phyloP scores from a whole-genome alignment of 257 asterid genomes.

The Nicotiana attenuata region DNA sequence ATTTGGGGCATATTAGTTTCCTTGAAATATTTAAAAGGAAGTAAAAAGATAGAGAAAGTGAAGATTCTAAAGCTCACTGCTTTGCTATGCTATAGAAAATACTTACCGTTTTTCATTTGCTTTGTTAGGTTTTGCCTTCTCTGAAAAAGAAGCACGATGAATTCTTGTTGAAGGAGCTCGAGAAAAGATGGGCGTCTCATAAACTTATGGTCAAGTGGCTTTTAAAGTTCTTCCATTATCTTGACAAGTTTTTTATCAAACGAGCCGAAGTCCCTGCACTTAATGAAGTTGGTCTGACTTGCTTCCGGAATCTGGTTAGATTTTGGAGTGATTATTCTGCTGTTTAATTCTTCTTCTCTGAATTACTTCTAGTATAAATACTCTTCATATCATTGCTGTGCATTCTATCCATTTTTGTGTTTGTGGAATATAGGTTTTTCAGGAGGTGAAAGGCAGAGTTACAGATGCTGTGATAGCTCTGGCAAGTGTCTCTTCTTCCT shows the following conservation, averaged over 20 bases:
- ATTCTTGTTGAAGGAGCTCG: conserved; percentile 49
- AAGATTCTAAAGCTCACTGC: neutral
- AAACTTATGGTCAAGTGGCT: conserved; percentile 55
- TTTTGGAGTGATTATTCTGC: neutral
- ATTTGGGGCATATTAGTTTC: neutral
- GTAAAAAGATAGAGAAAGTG: neutral
- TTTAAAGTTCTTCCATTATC: conserved; percentile 44
- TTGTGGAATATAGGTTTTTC: conserved; percentile 30
- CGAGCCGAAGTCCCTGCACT: conserved; percentile 35
- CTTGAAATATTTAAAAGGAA: no score
- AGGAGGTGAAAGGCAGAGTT: conserved; percentile 20
- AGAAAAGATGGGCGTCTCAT: conserved; percentile 43
- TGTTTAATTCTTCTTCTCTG: neutral
- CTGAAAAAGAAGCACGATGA: conserved; percentile 40
- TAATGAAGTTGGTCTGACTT: conserved; percentile 31
- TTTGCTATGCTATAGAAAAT: neutral
- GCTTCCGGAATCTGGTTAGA: conserved; percentile 39
- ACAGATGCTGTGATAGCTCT: conserved; percentile 19
- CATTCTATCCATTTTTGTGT: neutral
- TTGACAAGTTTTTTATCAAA: conserved; percentile 40
- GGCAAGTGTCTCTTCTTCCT: neutral
- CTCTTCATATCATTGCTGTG: neutral
- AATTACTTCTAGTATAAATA: neutral
- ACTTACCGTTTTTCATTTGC: neutral
- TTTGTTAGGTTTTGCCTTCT: conserved; percentile 39